Evolutionary conservation across 371 early-diverging fungal species (phyloP).

Genomic region (Mortierella sp.): DNA sequence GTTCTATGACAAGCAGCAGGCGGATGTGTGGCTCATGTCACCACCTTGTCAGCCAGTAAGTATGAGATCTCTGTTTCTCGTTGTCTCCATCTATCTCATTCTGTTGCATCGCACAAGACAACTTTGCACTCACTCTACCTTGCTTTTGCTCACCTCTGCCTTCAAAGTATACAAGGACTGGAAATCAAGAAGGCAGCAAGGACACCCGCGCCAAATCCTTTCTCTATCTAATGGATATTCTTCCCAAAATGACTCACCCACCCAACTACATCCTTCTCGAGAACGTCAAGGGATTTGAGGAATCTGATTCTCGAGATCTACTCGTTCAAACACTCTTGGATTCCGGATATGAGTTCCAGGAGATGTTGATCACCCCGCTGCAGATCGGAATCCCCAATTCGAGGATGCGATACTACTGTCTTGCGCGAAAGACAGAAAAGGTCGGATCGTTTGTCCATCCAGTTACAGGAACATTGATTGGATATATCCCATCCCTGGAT

Average conservation of each 20-base stretch:
- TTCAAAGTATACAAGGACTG: constrained; percentile 76
- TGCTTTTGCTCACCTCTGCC: neutral
- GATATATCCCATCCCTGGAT: constrained; percentile 60
- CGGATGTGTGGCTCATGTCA: constrained; percentile 87
- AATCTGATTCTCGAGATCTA: constrained; percentile 63
- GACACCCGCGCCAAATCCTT: constrained; percentile 81
- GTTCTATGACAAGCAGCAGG: constrained; percentile 69
- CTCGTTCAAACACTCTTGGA: constrained; percentile 58
- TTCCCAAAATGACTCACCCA: constrained; percentile 62
- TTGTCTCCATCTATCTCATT: too few relatives aligned
- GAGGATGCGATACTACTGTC: constrained; percentile 69
- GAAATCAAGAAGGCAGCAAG: constrained; percentile 77
- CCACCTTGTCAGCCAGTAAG: constrained; percentile 84
- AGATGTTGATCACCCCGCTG: constrained; percentile 69
- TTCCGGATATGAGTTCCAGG: constrained; percentile 62
- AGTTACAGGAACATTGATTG: constrained; percentile 60
- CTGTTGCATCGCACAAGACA: too few relatives aligned
- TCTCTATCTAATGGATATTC: constrained; percentile 66
- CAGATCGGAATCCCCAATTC: constrained; percentile 76
- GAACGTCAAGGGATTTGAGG: constrained; percentile 89
- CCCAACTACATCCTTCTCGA: constrained; percentile 82
- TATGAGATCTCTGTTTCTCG: neutral
- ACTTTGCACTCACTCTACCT: neutral
- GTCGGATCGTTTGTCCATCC: constrained; percentile 56
- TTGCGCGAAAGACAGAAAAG: constrained; percentile 54